Base-by-base conservation (phyloP, 345 rosid species). In the Pelargonium nanum region DNA sequence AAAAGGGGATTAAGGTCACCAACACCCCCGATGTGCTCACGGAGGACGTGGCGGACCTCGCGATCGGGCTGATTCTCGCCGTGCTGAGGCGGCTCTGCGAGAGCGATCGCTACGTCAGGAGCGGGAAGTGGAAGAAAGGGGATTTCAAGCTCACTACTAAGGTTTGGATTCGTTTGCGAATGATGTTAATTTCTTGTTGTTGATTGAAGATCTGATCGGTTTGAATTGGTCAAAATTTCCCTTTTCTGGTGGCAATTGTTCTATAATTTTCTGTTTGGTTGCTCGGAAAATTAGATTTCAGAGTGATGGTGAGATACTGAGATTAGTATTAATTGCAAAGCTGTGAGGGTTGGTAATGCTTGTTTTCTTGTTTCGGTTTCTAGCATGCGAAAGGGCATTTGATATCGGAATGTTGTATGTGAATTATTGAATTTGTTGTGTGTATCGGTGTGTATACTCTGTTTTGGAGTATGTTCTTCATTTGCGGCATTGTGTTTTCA, bases 1-100 rank as follows among this genome's bases (percentile, higher is more conserved):
- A 82, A 32, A 85, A 68, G 70, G 85, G 91, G 54, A 72, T 89
- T 56, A 73, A 78, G 58, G 98, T 89, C 32, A 89, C 89, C 19
- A 81, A 89, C 74, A 89, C 98, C 13, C 98, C 98, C 19, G 96
- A 87, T 67, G 96, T 85, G 25, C 64, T 87, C 70, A 89, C 89
- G 6, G 87, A 92, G 40, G 95, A 89, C 63, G 97, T 92, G 2
- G 98, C 95, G 13, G 97, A 89, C 71, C 74, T 89, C 65, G 89
- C 88, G 19, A 72, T 89, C 60, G 98, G 91, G 24, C 72, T 92
- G 70, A 77, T 80, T 26, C 55, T 89, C 66, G 83, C 91, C 4
- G 89, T 89, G 62, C 62, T 80, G 62, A 81, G 98, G 74, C 78
- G 86, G 66, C 54, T 92, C 23, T 80, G 87, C 68, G 85, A 54